Base-by-base conservation (phyloP, 2,329 filamentous ascomycete genomes). In the Alternaria rosae region DNA sequence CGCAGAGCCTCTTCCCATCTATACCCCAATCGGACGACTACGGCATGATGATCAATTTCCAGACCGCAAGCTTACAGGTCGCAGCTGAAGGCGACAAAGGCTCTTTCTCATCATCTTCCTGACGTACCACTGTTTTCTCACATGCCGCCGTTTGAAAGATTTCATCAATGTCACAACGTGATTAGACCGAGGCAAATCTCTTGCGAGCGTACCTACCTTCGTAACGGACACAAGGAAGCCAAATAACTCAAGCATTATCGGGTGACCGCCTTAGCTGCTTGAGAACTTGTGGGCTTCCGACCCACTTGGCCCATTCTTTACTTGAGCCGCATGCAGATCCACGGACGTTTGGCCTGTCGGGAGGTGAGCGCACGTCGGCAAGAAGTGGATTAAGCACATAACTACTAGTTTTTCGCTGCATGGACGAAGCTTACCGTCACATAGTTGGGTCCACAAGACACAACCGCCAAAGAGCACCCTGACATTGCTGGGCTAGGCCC, bases 281-380 rank as follows among this genome's bases (percentile, higher is more conserved):
- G 20, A 54, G 35, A 51, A 42, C 25, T 44, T 50, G 30, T 45
- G 57, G 53, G 21, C 8, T 56, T 30, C 57, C 12, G 43, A 32
- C 25, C 53, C 57, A 60, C 52, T 30, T 15, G 41, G 17, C 54
- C 58, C 53, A 61, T 53, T 56, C 42, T 57, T 61, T 41, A 21
- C 30, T 25, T 61, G 44, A 57, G 58, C 58, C 58, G 53, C 54
- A 51, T 57, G 47, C 41, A 61, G 58, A 61, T 57, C 58, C 41
- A 26, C 45, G 13, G 45, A 52, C 28, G 47, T 61, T 60, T 60
- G 11, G 57, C 48, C 35, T 47, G 26, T 54, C 50, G 43, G 32
- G 15, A 53, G 23, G 51, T 53, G 41, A 11, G 50, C 25, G 50
- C 57, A 30, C 45, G 35, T 42, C 48, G 21, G 56, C 26, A 47